These are phyloP conservation scores for Panus rudis DNA, from an alignment of 768 basidiomycete species.

Conservation along the genomic window DNA sequence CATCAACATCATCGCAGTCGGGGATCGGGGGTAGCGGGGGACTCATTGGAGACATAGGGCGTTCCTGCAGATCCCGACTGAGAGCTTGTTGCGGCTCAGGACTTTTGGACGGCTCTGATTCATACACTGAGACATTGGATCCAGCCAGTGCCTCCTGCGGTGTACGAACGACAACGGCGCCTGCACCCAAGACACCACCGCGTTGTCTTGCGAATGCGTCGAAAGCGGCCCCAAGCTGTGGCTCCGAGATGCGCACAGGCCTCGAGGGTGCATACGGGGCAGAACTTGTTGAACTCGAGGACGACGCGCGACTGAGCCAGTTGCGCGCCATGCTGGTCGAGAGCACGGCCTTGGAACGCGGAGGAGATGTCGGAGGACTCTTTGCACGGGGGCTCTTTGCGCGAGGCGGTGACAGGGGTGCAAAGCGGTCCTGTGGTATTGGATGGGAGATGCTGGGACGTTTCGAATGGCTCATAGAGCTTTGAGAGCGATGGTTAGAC, in stretches of 20 bases:
- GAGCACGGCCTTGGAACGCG: slow-evolving; percentile 3
- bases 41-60: slow-evolving; percentile 5
- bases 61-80: slow-evolving; percentile 8
- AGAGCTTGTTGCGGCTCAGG: slow-evolving; percentile 1
- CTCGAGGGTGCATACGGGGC: slow-evolving; percentile 27
- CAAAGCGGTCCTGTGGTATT: slow-evolving; percentile 3
- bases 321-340: slow-evolving; percentile 6
- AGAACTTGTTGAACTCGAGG: slow-evolving; percentile 22
- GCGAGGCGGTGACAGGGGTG: slow-evolving; percentile 4
- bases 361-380: slow-evolving; percentile 7
- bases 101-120: slow-evolving; percentile 11
- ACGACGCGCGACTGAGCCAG: slow-evolving; percentile 35
- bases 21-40: slow-evolving; percentile 19
- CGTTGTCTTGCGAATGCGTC: slow-evolving; percentile 29
- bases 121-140: slow-evolving; percentile 15
- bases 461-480: slow-evolving; percentile 2
- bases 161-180: slow-evolving; percentile 71
- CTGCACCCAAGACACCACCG: slow-evolving; percentile 52
- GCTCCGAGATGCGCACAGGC: slow-evolving; percentile 39
- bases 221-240: slow-evolving; percentile 28
- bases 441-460: slow-evolving; percentile 2
- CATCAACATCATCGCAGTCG: slow-evolving; percentile 5
- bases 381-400: slow-evolving; percentile 1
- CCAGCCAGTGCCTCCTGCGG: slow-evolving; percentile 67
- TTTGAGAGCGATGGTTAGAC: slow-evolving; percentile 4